Evolutionary conservation across 768 basidiomycete species (phyloP), one percentile per base, ranked within the genome.

Genomic region (Mrakia blollopis): DNA sequence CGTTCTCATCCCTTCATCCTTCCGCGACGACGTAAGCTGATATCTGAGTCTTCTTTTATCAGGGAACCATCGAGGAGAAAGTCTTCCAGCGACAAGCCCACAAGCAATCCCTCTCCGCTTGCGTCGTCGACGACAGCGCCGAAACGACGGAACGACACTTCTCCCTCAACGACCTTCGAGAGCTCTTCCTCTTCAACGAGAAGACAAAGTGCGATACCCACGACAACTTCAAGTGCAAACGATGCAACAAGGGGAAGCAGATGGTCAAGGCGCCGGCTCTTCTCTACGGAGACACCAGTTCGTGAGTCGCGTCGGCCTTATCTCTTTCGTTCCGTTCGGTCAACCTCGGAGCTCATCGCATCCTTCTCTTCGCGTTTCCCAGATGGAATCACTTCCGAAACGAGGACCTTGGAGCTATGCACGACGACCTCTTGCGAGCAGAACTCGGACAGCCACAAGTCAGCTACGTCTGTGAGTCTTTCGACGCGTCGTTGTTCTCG

Each of bases 301-400:
- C 95, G 93, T 94, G 87, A 78, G 94, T 89, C 6, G 18, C 50
- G 47, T 32, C 72, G 21, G 60, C 76, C 37, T 52, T 69, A 37
- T 16, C 2, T 52, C 30, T 25, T 32, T 60, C 13, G 39, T 72
- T 63, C 39, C n/a, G n/a, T 71, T 70, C 21, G 41, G 23, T n/a
- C 71, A 18, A 50, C 16, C 47, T 35, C 30, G 39, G 60, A 21
- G 74, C 78, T 77, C 61, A 77, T 39, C 35, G 9, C 60, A n/a
- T 37, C 61, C 16, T 41, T 16, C 6, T 54, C 54, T 25, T 37
- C n/a, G 25, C 65, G 14, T 63, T 28, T 25, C 23, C 28, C 81
- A 97, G 95, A 37, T 98, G 97, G 97, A 98, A 99, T 83, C 97
- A 99, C 82, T 94, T 93, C 82, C 92, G 92, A 5, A 98, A 97